Evolutionary conservation across 2,329 filamentous ascomycete species (phyloP), one percentile per base, ranked within the genome.

Genomic region (Chaetoscypha palmicola): DNA sequence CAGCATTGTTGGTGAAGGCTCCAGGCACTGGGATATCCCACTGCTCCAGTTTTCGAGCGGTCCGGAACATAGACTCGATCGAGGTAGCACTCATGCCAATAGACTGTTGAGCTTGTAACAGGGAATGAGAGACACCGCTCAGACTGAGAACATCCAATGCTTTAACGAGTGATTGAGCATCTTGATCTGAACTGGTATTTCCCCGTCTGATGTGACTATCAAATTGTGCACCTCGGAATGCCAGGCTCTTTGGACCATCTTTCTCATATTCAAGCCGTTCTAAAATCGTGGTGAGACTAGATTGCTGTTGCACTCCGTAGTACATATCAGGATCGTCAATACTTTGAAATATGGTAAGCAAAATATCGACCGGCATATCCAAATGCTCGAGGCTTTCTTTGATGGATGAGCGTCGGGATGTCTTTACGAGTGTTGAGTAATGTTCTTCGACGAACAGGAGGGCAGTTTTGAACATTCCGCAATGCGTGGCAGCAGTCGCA

Each of bases 311-410:
- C 5, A 96, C 74, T 3, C 92, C 94, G 60, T 98, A 98, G 62
- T 94, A 98, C 1, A 89, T 83, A 62, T 99, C 92, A 1, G 90
- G 91, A 58, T 99, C 94, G 59, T 96, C 90, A 36, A 98, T 85
- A 48, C 87, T 91, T 59, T 87, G 84, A 62, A 92, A 98, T 2
- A 98, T 90, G 1, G 76, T 71, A 34, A 95, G 72, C 10, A 97
- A 69, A 1, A 94, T 71, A 22, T 86, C 78, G 3, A 76, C 73
- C 5, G 86, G 76, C 20, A 80, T 67, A 9, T 57, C 49, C 36
- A 70, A 60, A 16, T 45, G 37, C 7, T 55, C 49, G 12, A 45
- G 21, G 11, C 52, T 64, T 62, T 74, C 67, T 52, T 68, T 70
- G 37, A 70, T 66, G 2, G 83, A 88, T 7, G 84, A 83, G 38